Evolutionary conservation across 306 rosid genomes (phyloP).

Genomic region (Quercus parvula): DNA sequence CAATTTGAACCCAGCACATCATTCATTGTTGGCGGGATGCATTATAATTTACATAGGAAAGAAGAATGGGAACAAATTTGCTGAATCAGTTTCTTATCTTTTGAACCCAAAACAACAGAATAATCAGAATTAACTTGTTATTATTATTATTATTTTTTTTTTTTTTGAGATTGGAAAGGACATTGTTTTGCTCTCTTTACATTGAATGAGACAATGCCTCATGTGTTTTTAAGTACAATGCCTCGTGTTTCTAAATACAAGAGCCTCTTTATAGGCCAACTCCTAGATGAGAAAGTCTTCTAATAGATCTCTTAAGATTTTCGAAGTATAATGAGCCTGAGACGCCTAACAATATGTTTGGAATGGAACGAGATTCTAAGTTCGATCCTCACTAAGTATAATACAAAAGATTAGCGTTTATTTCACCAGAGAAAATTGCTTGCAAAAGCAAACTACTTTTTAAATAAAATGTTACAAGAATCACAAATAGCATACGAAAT

Average conservation of each 20-base stretch:
- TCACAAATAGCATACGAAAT: too few relatives aligned
- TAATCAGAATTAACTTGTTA: neutral
- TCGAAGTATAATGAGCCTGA: neutral
- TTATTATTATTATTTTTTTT: neutral
- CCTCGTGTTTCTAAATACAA: neutral
- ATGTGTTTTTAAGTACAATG: neutral
- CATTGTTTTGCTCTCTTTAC: neutral
- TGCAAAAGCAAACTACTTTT: too few relatives aligned
- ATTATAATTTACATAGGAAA: neutral
- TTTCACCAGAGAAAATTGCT: too few relatives aligned
- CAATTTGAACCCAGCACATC: neutral
- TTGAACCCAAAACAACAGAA: neutral
- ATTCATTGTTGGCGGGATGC: neutral
- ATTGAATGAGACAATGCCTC: neutral
- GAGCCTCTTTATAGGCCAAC: neutral
- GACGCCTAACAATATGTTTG: neutral
- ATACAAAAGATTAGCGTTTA: too few relatives aligned
- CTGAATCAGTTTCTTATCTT: neutral
- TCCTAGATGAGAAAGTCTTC: neutral
- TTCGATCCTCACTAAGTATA: too few relatives aligned
- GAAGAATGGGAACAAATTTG: neutral
- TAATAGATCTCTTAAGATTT: neutral
- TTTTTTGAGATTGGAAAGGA: neutral
- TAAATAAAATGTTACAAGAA: too few relatives aligned
- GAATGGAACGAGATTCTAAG: rapidly evolving